These are phyloP conservation scores for Neurospora terricola DNA, from an alignment of 495 filamentous ascomycete species.

Conservation along the genomic window DNA sequence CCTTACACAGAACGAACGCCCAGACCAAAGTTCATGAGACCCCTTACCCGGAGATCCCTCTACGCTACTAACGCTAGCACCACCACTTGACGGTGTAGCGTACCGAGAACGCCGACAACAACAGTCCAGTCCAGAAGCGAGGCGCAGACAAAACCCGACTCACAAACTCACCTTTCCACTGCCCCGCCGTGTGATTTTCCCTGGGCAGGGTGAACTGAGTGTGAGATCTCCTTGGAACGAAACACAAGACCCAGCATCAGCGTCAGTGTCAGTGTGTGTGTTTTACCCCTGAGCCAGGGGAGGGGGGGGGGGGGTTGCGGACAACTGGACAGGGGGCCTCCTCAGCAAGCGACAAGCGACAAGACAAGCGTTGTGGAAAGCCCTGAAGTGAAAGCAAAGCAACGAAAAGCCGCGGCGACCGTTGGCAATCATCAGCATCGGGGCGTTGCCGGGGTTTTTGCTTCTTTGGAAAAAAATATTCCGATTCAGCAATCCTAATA, in stretches of 20 bases:
- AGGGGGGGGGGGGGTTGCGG: neutral
- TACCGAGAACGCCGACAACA: neutral
- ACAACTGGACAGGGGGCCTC: neutral
- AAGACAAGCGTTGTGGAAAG: neutral
- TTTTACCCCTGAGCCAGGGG: neutral
- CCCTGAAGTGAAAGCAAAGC: neutral
- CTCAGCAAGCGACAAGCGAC: neutral
- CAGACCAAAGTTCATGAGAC: neutral
- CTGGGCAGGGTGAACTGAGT: neutral
- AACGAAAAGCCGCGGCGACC: neutral
- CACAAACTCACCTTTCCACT: neutral
- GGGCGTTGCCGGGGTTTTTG: neutral
- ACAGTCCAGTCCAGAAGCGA: neutral
- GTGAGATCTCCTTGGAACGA: neutral
- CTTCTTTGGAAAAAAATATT: neutral
- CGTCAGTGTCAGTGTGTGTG: neutral
- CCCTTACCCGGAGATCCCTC: neutral
- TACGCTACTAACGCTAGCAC: neutral
- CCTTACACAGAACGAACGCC: neutral
- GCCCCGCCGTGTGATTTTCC: neutral
- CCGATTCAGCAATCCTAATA: neutral
- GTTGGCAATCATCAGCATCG: neutral
- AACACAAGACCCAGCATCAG: neutral
- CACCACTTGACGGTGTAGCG: neutral
- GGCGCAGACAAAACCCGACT: neutral